phyloP scores from a whole-genome alignment of 441 rosid genomes.

The Pelargonium cotyledonis region DNA sequence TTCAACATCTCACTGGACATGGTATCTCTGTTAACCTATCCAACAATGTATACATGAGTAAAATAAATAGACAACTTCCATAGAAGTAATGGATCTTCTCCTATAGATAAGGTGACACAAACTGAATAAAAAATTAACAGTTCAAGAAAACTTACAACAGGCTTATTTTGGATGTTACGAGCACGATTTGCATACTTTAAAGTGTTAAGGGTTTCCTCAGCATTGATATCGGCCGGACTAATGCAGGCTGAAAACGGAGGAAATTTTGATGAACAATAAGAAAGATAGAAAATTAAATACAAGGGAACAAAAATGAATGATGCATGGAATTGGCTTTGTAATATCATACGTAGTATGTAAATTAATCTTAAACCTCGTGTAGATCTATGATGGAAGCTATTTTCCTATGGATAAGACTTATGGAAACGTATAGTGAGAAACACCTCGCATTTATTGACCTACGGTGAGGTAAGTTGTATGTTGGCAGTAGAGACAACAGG shows the following conservation, averaged over 20 bases:
- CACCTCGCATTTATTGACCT: no score
- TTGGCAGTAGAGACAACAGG: no score
- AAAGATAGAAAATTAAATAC: not conserved
- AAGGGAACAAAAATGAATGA: not conserved
- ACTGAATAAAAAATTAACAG: constrained; percentile 8
- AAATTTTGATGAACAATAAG: constrained; percentile 7
- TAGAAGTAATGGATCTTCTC: constrained; percentile 9
- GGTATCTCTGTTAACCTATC: constrained; percentile 92
- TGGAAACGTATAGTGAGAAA: no score
- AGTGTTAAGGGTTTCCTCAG: constrained; percentile 57
- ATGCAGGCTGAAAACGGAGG: constrained; percentile 63
- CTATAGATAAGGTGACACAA: not conserved
- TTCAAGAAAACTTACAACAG: constrained; percentile 3
- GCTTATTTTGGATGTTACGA: constrained; percentile 49
- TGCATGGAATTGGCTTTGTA: no score
- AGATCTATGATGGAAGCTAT: no score
- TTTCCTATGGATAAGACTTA: no score
- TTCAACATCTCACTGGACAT: constrained; percentile 89
- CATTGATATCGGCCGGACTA: constrained; percentile 28
- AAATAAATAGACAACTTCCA: constrained; percentile 3
- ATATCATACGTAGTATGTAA: no score
- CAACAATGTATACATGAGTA: constrained; percentile 11
- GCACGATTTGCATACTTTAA: constrained; percentile 97
- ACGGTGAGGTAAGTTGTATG: no score
- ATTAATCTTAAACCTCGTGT: no score